These are phyloP conservation scores for Micractinium conductrix DNA, from an alignment of 139 green algal genomes.

Conservation along the genomic window DNA sequence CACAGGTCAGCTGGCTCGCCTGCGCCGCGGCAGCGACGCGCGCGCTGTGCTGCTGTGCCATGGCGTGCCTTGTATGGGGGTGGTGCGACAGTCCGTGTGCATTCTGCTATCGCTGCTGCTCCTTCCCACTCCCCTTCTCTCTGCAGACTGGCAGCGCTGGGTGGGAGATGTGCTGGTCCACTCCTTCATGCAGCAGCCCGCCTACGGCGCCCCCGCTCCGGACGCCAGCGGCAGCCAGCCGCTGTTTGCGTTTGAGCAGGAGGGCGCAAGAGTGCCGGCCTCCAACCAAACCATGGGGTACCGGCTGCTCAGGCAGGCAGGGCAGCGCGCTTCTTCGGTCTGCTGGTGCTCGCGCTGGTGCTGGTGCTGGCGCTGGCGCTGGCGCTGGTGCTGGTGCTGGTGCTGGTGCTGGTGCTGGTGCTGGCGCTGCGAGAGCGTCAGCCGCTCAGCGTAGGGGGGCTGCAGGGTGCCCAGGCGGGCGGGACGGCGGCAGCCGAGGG, in stretches of 20 bases:
- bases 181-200: neutral
- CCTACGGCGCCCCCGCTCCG: neutral
- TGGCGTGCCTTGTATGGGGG: neutral
- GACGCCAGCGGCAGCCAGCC: neutral
- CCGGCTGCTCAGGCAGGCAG: conserved; percentile 15
- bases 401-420: no score
- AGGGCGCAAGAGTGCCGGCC: conserved; percentile 2
- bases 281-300: neutral
- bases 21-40: no score
- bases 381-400: neutral
- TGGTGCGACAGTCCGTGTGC: neutral
- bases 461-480: no score
- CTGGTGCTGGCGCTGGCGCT: neutral
- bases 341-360: neutral
- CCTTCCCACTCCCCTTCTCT: neutral
- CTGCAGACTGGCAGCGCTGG: conserved; percentile 28
- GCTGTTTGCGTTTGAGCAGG: no score
- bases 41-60: neutral
- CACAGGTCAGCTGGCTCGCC: conserved; percentile 2
- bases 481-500: neutral
- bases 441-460: no score
- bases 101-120: neutral
- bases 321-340: neutral
- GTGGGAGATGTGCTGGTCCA: conserved; percentile 5
- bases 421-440: no score